These are phyloP conservation scores for Phytophthora tubulina DNA, from an alignment of 352 stramenopile species.

Conservation along the genomic window DNA sequence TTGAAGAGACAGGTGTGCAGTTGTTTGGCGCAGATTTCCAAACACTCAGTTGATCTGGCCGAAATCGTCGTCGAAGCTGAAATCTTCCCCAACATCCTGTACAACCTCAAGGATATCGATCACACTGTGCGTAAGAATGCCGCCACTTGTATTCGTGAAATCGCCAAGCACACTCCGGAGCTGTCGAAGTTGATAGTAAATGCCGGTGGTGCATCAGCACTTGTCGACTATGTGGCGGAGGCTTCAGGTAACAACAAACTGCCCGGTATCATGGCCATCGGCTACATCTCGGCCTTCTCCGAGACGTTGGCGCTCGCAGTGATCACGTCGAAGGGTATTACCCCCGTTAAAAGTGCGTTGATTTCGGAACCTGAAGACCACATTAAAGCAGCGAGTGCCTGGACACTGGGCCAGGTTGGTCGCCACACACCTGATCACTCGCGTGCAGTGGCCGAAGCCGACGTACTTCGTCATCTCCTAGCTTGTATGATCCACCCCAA, in stretches of 20 bases:
- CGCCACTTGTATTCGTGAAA: conserved; percentile 94
- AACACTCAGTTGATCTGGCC: conserved; percentile 95
- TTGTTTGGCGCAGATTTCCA: conserved; percentile 95
- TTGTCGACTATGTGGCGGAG: conserved; percentile 95
- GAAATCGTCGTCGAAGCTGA: conserved; percentile 97
- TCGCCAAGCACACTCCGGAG: conserved; percentile 96
- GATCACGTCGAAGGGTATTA: conserved; percentile 95
- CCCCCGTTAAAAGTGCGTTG: conserved; percentile 93
- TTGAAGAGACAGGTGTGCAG: conserved; percentile 93
- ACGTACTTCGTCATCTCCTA: conserved; percentile 93
- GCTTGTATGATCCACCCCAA: conserved; percentile 95
- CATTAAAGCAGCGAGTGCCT: conserved; percentile 95
- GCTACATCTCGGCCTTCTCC: conserved; percentile 96
- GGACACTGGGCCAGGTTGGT: conserved; percentile 96
- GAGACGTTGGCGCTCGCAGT: conserved; percentile 95
- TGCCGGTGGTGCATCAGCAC: conserved; percentile 92
- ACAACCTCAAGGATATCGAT: conserved; percentile 96
- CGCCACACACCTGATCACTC: conserved; percentile 95
- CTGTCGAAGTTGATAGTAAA: conserved; percentile 97
- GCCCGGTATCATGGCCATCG: conserved; percentile 95
- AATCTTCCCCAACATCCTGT: conserved; percentile 96
- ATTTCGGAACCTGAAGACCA: conserved; percentile 95
- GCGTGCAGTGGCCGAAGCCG: conserved; percentile 91
- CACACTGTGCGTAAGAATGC: conserved; percentile 96
- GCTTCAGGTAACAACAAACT: conserved; percentile 94